Conservation (phyloP, 148 eudicot species). For the Silene conica region DNA sequence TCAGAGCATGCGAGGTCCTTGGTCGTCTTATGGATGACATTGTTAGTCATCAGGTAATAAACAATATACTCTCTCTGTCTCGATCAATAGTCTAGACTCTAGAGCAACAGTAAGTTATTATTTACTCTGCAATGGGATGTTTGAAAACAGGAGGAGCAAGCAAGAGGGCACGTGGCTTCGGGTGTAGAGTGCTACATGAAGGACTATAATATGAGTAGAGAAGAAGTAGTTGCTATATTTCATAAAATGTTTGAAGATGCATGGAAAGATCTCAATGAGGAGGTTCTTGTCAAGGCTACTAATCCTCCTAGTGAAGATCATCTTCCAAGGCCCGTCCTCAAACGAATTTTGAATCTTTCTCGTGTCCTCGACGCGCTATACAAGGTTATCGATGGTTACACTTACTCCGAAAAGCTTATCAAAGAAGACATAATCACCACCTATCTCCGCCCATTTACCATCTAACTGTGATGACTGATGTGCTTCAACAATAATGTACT, state of each 20-base stretch:
- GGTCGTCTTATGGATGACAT: constrained; percentile 30
- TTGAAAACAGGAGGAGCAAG: constrained; percentile 27
- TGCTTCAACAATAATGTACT: too few relatives aligned
- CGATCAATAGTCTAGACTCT: too few relatives aligned
- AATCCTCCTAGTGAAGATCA: background rate
- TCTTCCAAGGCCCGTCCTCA: constrained; percentile 20
- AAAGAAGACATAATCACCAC: too few relatives aligned
- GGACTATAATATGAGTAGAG: constrained; percentile 22
- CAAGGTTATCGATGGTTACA: constrained; percentile 32
- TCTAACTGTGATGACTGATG: too few relatives aligned
- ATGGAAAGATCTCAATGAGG: constrained; percentile 37
- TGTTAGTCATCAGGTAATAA: constrained; percentile 22
- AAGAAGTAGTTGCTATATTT: constrained; percentile 23
- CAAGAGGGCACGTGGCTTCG: constrained; percentile 29
- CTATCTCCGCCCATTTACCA: too few relatives aligned
- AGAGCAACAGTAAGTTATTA: too few relatives aligned
- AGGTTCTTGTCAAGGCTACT: constrained; percentile 11
- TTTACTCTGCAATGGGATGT: too few relatives aligned
- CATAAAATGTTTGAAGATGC: constrained; percentile 30
- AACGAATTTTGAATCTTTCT: constrained; percentile 22
- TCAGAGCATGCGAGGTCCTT: constrained; percentile 26
- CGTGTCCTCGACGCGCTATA: constrained; percentile 27
- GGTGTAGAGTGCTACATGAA: constrained; percentile 38
- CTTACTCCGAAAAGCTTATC: constrained; percentile 1
- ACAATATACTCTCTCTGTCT: too few relatives aligned